phyloP scores from a whole-genome alignment of 1,284 basidiomycete species.

The Trametes polyzona region DNA sequence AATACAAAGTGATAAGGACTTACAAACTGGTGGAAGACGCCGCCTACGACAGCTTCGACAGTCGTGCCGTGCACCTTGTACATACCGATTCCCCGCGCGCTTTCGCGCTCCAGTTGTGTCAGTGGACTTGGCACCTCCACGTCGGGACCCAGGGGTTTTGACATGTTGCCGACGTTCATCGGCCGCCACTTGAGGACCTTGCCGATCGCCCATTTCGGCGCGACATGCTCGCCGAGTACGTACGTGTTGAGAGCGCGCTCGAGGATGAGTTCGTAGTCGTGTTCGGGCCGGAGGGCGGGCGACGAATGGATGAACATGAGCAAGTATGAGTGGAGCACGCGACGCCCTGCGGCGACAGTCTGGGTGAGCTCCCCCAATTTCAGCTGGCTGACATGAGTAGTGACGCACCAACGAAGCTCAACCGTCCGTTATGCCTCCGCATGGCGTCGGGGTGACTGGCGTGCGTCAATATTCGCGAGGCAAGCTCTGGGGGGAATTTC shows the following conservation, averaged over 20 bases:
- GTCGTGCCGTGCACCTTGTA: slow-evolving; percentile 79
- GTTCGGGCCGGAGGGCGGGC: slow-evolving; percentile 45
- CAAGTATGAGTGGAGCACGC: slow-evolving; percentile 74
- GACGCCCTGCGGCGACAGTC: slow-evolving; percentile 55
- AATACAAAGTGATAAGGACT: slow-evolving; percentile 35
- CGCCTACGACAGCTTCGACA: slow-evolving; percentile 77
- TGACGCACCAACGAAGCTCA: slow-evolving; percentile 68
- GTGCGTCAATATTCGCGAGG: slow-evolving; percentile 75
- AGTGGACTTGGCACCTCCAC: slow-evolving; percentile 21
- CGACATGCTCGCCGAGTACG: slow-evolving; percentile 70
- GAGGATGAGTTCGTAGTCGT: slow-evolving; percentile 58
- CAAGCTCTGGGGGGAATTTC: slow-evolving; percentile 69
- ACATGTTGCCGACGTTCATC: slow-evolving; percentile 26
- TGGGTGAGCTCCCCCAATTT: background rate
- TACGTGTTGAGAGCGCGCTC: slow-evolving; percentile 66
- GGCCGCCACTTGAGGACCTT: slow-evolving; percentile 73
- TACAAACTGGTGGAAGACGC: slow-evolving; percentile 79
- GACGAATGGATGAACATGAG: slow-evolving; percentile 71
- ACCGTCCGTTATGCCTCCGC: slow-evolving; percentile 69
- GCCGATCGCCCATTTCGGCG: slow-evolving; percentile 71
- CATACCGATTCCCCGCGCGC: slow-evolving; percentile 59
- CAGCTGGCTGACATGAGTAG: background rate
- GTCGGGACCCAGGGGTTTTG: slow-evolving; percentile 25
- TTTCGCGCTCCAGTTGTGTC: slow-evolving; percentile 33
- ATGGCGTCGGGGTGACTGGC: slow-evolving; percentile 66